Conservation (phyloP, 495 filamentous ascomycete genomes). For the Xylaria curta region DNA sequence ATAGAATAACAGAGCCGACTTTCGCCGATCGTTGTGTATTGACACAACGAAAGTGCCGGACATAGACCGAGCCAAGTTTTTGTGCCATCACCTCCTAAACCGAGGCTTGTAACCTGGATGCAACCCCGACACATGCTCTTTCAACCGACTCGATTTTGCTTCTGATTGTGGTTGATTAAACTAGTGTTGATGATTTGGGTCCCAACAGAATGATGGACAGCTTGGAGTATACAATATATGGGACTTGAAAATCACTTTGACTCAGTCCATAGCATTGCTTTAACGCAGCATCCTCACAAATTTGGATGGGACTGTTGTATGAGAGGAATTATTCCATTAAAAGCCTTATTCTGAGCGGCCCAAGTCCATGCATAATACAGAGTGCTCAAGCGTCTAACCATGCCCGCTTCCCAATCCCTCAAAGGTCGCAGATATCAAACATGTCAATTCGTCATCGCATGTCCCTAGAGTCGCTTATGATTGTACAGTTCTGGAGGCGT, state of each 20-base stretch:
- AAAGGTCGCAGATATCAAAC: constrained; percentile 7
- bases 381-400: constrained; percentile 4
- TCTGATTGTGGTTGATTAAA: background rate
- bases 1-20: constrained; percentile 11
- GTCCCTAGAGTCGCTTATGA: constrained; percentile 22
- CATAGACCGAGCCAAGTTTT: background rate
- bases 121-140: background rate
- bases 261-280: background rate
- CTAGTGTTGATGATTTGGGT: background rate
- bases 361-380: constrained; percentile 18
- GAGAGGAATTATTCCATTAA: constrained; percentile 26
- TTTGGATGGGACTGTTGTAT: background rate
- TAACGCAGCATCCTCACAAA: background rate
- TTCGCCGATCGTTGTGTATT: background rate
- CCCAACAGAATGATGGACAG: background rate
- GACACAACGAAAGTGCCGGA: background rate
- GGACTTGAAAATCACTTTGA: background rate
- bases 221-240: background rate
- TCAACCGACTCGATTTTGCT: background rate
- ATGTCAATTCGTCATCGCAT: constrained; percentile 23
- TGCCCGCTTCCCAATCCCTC: constrained; percentile 11
- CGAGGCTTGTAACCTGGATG: background rate
- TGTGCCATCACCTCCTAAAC: background rate
- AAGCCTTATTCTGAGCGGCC: constrained; percentile 15
- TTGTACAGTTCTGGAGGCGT: constrained; percentile 23